Base-by-base conservation (phyloP, 2,329 filamentous ascomycete genomes). In the Chrysosporium queenslandicum region DNA sequence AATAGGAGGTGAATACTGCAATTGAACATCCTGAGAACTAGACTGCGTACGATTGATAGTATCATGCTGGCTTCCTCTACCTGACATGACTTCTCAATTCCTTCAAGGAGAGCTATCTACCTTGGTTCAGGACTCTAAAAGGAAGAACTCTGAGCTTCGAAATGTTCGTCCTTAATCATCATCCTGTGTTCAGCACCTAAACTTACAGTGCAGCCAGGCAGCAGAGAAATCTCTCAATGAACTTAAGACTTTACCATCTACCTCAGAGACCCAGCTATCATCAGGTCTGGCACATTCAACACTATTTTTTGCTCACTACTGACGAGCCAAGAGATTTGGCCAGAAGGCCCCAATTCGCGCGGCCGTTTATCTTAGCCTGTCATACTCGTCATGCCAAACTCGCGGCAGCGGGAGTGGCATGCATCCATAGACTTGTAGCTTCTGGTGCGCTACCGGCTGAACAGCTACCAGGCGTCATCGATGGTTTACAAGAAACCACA, bases 211-310 rank as follows among this genome's bases (percentile, higher is more conserved):
- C 29, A 55, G 46, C 60, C 60, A 91, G 86, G 88, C 92, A 47
- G 89, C 92, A 25, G 92, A 98, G 66, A 94, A 90, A 70, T 94
- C 92, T 12, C 75, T 97, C 20, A 86, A 89, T 59, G 92, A 97
- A 60, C 77, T 98, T 56, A 96, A 86, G 69, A 75, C 77, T 48
- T 74, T 94, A 18, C 79, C 84, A 49, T 77, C 81, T 48, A 83
- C 82, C 37, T 87, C 85, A 34, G 89, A 95, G 69, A 76, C 83
- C 46, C 84, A 89, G 63, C 75, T 88, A 58, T 79, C 83, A 60
- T 81, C 81, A 62, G 85, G 84, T 86, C 68, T 57, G 68, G 21
- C 11, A 60, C 39, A 54, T 46, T 48, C 36, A 46, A 25, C 39
- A 53, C 7, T 46, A 37, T 14, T 34, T 52, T 7, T n/a, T 34